These are phyloP conservation scores for Candida sanyaensis DNA, from an alignment of 1,139 yeast genomes.

Conservation along the genomic window DNA sequence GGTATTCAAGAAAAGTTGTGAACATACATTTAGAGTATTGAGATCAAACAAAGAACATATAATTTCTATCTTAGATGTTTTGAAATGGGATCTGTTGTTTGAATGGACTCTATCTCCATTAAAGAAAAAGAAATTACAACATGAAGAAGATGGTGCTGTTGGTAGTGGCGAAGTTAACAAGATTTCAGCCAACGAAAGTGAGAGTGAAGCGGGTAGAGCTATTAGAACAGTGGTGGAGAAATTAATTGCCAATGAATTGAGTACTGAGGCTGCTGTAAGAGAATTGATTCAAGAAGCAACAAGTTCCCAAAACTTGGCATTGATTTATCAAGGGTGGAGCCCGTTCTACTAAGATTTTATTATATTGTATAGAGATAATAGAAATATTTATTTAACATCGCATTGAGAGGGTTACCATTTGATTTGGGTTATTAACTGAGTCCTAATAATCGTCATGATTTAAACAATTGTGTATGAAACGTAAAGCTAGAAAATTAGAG, in stretches of 20 bases:
- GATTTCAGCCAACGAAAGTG: slow-evolving; percentile 47
- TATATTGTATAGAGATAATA: background rate
- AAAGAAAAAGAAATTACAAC: slow-evolving; percentile 58
- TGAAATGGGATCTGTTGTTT: slow-evolving; percentile 90
- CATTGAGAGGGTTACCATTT: too few relatives aligned
- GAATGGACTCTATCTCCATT: slow-evolving; percentile 85
- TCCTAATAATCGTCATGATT: too few relatives aligned
- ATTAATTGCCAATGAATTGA: slow-evolving; percentile 63
- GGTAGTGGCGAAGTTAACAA: background rate
- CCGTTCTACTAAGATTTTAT: slow-evolving; percentile 43
- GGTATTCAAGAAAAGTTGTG: slow-evolving; percentile 69
- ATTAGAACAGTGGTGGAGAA: slow-evolving; percentile 72
- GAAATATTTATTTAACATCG: background rate
- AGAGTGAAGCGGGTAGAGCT: slow-evolving; percentile 81
- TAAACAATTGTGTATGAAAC: too few relatives aligned
- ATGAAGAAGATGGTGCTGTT: slow-evolving; percentile 27
- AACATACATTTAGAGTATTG: slow-evolving; percentile 69
- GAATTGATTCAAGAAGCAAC: slow-evolving; percentile 80
- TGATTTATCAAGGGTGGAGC: slow-evolving; percentile 85
- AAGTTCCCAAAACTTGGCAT: slow-evolving; percentile 64
- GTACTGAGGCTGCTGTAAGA: slow-evolving; percentile 81
- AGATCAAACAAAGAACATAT: slow-evolving; percentile 70
- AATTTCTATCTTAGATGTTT: slow-evolving; percentile 78
- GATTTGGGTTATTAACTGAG: too few relatives aligned
- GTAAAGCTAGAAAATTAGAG: too few relatives aligned